Evolutionary conservation across 73 alveolate genomes (phyloP).

Genomic region (Paramecium tetraurelia): DNA sequence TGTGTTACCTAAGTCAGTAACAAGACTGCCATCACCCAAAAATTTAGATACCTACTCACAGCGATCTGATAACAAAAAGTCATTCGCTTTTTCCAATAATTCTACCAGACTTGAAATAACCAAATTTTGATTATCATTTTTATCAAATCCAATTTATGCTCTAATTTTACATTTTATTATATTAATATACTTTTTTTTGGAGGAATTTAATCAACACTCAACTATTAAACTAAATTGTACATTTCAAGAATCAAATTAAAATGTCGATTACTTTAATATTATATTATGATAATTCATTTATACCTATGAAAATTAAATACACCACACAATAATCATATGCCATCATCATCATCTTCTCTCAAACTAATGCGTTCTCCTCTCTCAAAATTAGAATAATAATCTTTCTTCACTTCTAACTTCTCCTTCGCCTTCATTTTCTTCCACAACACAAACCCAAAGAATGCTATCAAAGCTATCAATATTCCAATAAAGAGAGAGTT

Average conservation of each 20-base stretch:
- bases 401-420: background rate
- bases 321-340: background rate
- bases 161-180: too few species aligned
- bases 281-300: too few species aligned
- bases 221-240: too few species aligned
- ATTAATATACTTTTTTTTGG: background rate
- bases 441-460: background rate
- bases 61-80: background rate
- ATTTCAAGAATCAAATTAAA: too few species aligned
- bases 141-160: too few species aligned
- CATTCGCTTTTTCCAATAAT: background rate
- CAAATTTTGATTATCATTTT: background rate
- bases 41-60: background rate
- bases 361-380: background rate
- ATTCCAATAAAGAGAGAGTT: background rate
- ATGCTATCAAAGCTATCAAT: background rate
- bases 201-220: too few species aligned
- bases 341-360: background rate
- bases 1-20: background rate
- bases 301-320: background rate
- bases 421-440: background rate
- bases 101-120: background rate
- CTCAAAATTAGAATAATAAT: background rate
- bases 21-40: background rate
- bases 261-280: too few species aligned